Percentiles rank a stretch among this genome's conserved stretches.
Evolutionary conservation across 2,329 filamentous ascomycete species (phyloP).

Genomic region (Stagonosporopsis cucurbitacearum): DNA sequence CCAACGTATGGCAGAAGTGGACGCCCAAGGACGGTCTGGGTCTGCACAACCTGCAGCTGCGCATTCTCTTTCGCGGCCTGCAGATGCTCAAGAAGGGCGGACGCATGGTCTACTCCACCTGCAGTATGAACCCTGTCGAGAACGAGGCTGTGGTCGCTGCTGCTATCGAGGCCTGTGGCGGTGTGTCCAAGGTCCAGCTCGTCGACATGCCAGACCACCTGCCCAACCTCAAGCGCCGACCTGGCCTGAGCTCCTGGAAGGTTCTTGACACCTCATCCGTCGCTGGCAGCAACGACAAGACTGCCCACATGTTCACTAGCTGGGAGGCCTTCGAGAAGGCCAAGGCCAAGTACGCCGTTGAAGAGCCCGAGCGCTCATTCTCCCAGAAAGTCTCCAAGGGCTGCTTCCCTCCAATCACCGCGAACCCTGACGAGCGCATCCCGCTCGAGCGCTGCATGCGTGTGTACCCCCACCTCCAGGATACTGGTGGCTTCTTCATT

Average conservation of each 20-base stretch:
- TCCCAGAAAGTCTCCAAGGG: slow-evolving; percentile 66
- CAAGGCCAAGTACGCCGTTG: slow-evolving; percentile 63
- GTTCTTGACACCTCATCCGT: slow-evolving; percentile 66
- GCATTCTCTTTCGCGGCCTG: slow-evolving; percentile 88
- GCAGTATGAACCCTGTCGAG: slow-evolving; percentile 98
- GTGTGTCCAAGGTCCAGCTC: slow-evolving; percentile 78
- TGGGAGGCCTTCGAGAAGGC: slow-evolving; percentile 83
- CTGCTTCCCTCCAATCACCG: slow-evolving; percentile 77
- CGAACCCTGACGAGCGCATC: slow-evolving; percentile 63
- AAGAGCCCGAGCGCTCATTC: slow-evolving; percentile 64
- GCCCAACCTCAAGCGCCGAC: slow-evolving; percentile 74
- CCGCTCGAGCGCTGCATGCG: slow-evolving; percentile 91
- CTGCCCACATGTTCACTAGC: slow-evolving; percentile 76
- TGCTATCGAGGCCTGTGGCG: slow-evolving; percentile 89
- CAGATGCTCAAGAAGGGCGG: slow-evolving; percentile 97
- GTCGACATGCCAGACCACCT: slow-evolving; percentile 82
- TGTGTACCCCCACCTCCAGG: slow-evolving; percentile 92
- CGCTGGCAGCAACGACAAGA: slow-evolving; percentile 65
- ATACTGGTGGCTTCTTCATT: slow-evolving; percentile 98
- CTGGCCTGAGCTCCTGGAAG: slow-evolving; percentile 83
- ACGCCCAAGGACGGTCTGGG: slow-evolving; percentile 84
- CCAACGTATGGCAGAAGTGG: slow-evolving; percentile 95
- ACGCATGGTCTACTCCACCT: slow-evolving; percentile 95
- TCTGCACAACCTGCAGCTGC: slow-evolving; percentile 82
- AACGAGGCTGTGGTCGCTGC: slow-evolving; percentile 91